Base-by-base conservation (phyloP, 768 basidiomycete species). In the Boletales sp. region DNA sequence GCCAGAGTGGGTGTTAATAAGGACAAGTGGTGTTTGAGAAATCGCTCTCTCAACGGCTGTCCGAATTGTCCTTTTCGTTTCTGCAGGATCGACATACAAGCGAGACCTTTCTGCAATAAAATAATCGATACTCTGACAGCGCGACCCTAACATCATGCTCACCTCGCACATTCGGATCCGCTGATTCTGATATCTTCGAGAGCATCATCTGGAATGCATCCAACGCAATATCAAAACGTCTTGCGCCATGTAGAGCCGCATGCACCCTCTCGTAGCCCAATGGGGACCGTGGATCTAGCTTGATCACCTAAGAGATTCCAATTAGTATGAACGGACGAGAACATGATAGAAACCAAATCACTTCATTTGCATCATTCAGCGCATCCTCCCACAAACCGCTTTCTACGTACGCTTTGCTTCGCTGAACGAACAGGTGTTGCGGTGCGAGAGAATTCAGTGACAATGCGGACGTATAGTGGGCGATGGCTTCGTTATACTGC, bases 1-100 rank as follows among this genome's bases (percentile, higher is more conserved):
- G 10, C 52, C 57, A 3, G 57, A 19, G 6, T 0, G 24, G 2
- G 52, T 59, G 45, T 59, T 36, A 4, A 57, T 54, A 32, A 58
- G 50, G 6, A 55, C 34, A 1, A 30, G 52, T 3, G 24, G 24
- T 5, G 7, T 3, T 3, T 27, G 0, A 52, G 56, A 12, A 34
- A 55, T 48, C n/a, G 40, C 35, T 3, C 41, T 43, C 39, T 39
- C 15, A n/a, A 57, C 18, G 14, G 12, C 40, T 14, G 8, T 24
- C n/a, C 35, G 30, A 17, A 59, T 52, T n/a, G 39, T 13, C 5
- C 24, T 24, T 24, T 24, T 24, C 24, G 24, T 24, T 24, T 24
- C 24, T 24, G 24, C 24, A 24, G 24, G 24, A 24, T 24, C 24
- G 3, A 24, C 24, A 24, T 24, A 24, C 24, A 24, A 24, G 24